phyloP scores from a whole-genome alignment of 306 rosid species.

The Ochetophila trinervis region DNA sequence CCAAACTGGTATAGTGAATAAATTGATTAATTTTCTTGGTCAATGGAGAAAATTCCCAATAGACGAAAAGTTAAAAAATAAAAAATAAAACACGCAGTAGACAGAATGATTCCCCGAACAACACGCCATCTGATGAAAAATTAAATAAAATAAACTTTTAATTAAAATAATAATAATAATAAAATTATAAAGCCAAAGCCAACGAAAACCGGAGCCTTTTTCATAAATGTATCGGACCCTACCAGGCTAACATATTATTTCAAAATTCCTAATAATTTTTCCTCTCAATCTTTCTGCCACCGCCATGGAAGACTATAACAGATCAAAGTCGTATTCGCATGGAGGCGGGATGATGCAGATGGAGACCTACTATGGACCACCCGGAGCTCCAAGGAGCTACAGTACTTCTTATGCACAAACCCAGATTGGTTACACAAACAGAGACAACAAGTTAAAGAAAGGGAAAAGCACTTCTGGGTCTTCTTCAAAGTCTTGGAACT shows the following conservation, averaged over 20 bases:
- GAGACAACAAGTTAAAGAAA: conserved; percentile 57
- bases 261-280: not conserved
- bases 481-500: conserved; percentile 47
- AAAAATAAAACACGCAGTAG: conserved; percentile 6
- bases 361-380: conserved; percentile 54
- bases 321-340: conserved; percentile 57
- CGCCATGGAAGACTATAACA: conserved; percentile 59
- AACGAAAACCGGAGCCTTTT: conserved; percentile 23
- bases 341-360: conserved; percentile 61
- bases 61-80: not conserved
- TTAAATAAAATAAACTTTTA: no score
- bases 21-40: conserved; percentile 26
- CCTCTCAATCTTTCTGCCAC: not conserved
- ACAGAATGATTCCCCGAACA: conserved; percentile 43
- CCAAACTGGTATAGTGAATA: not conserved
- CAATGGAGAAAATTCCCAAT: conserved; percentile 10
- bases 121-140: conserved; percentile 43
- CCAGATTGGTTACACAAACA: conserved; percentile 38
- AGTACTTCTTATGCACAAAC: conserved; percentile 52
- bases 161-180: no score
- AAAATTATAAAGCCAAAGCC: conserved; percentile 21
- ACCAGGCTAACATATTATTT: not conserved
- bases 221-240: conserved; percentile 41
- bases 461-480: conserved; percentile 54
- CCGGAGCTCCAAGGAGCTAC: conserved; percentile 47